Conservation (phyloP, 2,329 filamentous ascomycete species). For the Aureobasidium sp. region DNA sequence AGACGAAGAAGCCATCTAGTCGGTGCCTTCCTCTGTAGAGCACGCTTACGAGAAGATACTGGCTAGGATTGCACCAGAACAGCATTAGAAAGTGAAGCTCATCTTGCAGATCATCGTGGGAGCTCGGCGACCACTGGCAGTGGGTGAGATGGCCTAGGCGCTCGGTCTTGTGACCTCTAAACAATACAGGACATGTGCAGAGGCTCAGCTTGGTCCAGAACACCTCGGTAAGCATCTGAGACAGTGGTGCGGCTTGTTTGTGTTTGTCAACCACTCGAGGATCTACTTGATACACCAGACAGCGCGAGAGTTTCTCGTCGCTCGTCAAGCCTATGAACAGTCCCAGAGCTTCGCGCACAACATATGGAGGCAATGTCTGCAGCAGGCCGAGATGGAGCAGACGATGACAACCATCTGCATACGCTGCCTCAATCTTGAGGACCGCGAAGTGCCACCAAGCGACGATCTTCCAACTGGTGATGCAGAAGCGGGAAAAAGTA, state of each 20-base stretch:
- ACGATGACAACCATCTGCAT: constrained; percentile 16
- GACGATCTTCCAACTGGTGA: neutral
- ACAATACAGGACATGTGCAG: neutral
- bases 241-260: constrained; percentile 24
- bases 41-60: neutral
- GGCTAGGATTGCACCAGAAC: neutral
- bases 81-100: neutral
- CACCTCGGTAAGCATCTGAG: constrained; percentile 15
- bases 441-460: neutral
- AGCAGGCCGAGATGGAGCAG: constrained; percentile 4
- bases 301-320: constrained; percentile 25
- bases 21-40: neutral
- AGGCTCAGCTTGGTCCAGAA: neutral
- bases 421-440: neutral
- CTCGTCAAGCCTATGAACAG: neutral
- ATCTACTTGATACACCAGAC: constrained; percentile 28
- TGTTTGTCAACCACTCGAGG: constrained; percentile 21
- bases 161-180: neutral
- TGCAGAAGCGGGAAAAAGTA: neutral
- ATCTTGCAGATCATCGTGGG: neutral
- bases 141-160: neutral
- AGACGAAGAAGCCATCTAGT: neutral
- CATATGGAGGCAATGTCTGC: neutral
- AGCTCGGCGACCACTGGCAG: neutral
- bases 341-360: neutral